These are phyloP conservation scores for Cordyceps tenuipes DNA, from an alignment of 2,329 filamentous ascomycete genomes.

Conservation along the genomic window DNA sequence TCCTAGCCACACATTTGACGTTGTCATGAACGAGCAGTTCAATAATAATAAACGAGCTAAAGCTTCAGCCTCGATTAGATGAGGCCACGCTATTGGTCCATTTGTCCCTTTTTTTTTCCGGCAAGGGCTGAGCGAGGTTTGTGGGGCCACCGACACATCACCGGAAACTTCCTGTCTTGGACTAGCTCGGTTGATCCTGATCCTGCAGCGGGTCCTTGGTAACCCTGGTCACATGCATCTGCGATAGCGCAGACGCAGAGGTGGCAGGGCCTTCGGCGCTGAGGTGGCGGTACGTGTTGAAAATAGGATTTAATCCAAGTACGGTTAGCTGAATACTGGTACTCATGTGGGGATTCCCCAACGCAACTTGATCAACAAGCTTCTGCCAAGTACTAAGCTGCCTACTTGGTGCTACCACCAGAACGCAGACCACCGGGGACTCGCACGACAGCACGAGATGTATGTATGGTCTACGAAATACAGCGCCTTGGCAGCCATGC, in stretches of 20 bases:
- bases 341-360: too few relatives aligned
- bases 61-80: neutral
- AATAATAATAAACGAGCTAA: neutral
- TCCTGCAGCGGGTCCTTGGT: neutral
- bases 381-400: too few relatives aligned
- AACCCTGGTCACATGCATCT: too few relatives aligned
- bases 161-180: neutral
- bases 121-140: neutral
- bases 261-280: neutral
- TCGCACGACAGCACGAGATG: neutral
- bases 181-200: neutral
- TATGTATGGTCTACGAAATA: neutral
- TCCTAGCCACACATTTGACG: too few relatives aligned
- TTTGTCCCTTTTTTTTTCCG: neutral
- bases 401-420: too few relatives aligned
- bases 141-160: neutral
- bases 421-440: neutral
- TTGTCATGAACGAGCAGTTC: too few relatives aligned
- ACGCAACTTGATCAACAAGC: too few relatives aligned
- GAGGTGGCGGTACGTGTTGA: neutral
- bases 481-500: neutral
- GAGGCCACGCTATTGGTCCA: neutral
- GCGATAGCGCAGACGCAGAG: neutral
- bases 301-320: neutral
- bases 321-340: too few relatives aligned